Evolutionary conservation across 1,284 basidiomycete species (phyloP).

Genomic region (Fomitiporia mediterranea): DNA sequence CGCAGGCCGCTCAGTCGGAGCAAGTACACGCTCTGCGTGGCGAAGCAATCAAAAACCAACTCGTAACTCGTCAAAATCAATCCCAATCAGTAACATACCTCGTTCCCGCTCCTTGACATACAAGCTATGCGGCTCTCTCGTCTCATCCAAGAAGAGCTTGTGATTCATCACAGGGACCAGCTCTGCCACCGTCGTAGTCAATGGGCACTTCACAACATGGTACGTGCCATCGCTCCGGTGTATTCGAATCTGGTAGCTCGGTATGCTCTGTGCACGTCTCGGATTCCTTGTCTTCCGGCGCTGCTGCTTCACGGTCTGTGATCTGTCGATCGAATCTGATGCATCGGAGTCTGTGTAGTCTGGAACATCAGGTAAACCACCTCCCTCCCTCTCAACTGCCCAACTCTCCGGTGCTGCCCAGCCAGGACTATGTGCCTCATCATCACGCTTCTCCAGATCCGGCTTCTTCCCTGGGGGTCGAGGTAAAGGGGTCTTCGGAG

Average conservation of each 20-base stretch:
- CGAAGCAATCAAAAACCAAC: slow-evolving; percentile 8
- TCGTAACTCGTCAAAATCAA: too few species aligned
- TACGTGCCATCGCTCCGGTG: slow-evolving; percentile 76
- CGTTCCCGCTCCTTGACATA: slow-evolving; percentile 82
- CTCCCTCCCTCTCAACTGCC: slow-evolving; percentile 47
- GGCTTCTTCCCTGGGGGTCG: slow-evolving; percentile 4
- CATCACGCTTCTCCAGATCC: not conserved
- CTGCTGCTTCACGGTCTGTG: slow-evolving; percentile 19
- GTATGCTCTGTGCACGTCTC: slow-evolving; percentile 8
- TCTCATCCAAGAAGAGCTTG: slow-evolving; percentile 47
- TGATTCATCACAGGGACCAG: slow-evolving; percentile 60
- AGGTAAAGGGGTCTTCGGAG: slow-evolving; percentile 40
- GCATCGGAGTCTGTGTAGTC: slow-evolving; percentile 48
- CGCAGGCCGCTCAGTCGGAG: slow-evolving; percentile 80
- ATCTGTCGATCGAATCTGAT: slow-evolving; percentile 24
- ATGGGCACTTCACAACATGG: slow-evolving; percentile 62
- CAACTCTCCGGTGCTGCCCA: slow-evolving; percentile 59
- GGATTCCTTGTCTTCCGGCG: slow-evolving; percentile 14
- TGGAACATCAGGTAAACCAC: slow-evolving; percentile 35
- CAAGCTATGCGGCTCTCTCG: slow-evolving; percentile 62
- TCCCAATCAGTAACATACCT: slow-evolving; percentile 46
- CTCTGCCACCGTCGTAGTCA: slow-evolving; percentile 67
- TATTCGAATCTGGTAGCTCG: slow-evolving; percentile 59
- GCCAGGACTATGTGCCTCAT: slow-evolving; percentile 31
- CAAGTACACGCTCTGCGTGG: slow-evolving; percentile 73